Percentiles rank a stretch among this genome's conserved stretches.
These are phyloP conservation scores for Alternaria sp. DNA, from an alignment of 2,329 filamentous ascomycete species.

Conservation along the genomic window DNA sequence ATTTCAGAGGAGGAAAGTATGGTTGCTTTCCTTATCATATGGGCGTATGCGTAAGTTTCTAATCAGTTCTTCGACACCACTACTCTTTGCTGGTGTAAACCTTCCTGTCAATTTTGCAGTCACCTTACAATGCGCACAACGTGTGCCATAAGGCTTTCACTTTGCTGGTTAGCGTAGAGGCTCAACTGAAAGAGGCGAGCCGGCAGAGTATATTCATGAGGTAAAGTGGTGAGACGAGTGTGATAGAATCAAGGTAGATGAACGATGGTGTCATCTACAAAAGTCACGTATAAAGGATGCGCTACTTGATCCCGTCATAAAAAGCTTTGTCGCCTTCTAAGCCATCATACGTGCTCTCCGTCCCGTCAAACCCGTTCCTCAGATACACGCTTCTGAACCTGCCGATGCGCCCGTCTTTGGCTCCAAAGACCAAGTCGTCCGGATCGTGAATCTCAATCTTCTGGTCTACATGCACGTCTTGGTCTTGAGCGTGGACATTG, in stretches of 20 bases:
- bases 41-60: not conserved
- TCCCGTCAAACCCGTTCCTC: constrained; percentile 23
- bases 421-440: constrained; percentile 27
- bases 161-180: not conserved
- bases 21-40: not conserved
- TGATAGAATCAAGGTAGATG: not conserved
- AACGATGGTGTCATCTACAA: not conserved
- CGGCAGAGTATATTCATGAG: not conserved
- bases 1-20: not conserved
- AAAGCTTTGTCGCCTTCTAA: not conserved
- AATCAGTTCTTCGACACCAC: not conserved
- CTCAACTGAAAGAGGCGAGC: not conserved
- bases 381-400: constrained; percentile 31
- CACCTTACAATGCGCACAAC: not conserved
- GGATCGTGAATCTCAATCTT: constrained; percentile 39
- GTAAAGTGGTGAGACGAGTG: not conserved
- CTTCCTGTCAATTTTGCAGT: not conserved
- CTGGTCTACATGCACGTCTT: constrained; percentile 26
- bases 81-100: not conserved
- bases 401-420: constrained; percentile 18
- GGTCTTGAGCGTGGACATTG: constrained; percentile 34
- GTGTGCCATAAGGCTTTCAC: not conserved
- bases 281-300: not conserved
- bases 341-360: constrained; percentile 17
- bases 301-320: not conserved